These are phyloP conservation scores for Nadsonia starkeyi-henricii DNA, from an alignment of 1,139 yeast species.

Conservation along the genomic window DNA sequence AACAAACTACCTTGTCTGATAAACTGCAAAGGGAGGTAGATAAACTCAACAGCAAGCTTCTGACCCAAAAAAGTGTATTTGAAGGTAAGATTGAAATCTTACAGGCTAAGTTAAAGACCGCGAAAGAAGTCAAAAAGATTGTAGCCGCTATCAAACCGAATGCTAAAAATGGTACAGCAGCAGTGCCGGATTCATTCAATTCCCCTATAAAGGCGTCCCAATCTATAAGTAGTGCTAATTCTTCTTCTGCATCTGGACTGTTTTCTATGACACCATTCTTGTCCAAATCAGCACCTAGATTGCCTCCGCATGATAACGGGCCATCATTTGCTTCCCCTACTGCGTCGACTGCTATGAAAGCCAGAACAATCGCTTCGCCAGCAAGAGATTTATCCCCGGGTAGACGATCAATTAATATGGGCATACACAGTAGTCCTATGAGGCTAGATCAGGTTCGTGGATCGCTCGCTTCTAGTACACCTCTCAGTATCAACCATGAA, in stretches of 20 bases:
- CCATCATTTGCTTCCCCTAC: not conserved
- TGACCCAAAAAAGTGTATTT: conserved; percentile 12
- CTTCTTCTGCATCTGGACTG: not conserved
- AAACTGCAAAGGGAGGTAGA: conserved; percentile 12
- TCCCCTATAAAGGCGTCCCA: not conserved
- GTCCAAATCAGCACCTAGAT: not conserved
- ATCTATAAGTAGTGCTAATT: not conserved
- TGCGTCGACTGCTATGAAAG: not conserved
- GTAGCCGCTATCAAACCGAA: not conserved
- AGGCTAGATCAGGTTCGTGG: too few species aligned
- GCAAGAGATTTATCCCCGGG: too few species aligned
- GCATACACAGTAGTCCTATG: too few species aligned
- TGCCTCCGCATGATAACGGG: not conserved
- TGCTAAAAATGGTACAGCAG: not conserved
- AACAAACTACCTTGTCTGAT: conserved; percentile 10
- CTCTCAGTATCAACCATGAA: too few species aligned
- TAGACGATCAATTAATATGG: too few species aligned
- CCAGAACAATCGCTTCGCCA: not conserved
- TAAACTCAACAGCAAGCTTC: conserved; percentile 9
- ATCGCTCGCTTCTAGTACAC: too few species aligned
- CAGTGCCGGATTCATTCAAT: not conserved
- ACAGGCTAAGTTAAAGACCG: conserved; percentile 9
- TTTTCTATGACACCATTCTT: not conserved
- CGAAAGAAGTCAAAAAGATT: conserved; percentile 1
- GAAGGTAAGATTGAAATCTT: conserved; percentile 12